Conservation (phyloP, 257 asterid species). For the Thymus quinquecostatus region DNA sequence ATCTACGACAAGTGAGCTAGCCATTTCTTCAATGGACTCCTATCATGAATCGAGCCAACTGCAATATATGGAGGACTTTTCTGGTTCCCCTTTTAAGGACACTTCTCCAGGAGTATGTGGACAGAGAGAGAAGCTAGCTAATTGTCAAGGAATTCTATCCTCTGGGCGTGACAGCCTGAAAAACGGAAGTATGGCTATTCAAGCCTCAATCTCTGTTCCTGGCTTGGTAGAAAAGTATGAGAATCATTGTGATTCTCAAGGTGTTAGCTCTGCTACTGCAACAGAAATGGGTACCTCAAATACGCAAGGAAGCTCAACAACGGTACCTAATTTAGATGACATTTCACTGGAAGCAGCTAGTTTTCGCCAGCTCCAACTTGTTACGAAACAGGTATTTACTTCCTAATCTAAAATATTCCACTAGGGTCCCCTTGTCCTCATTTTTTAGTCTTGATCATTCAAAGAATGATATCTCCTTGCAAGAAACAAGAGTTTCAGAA, state of each 20-base stretch:
- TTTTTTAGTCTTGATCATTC: not conserved
- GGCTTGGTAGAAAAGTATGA: conserved; percentile 43
- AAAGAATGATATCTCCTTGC: not conserved
- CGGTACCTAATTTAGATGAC: conserved; percentile 50
- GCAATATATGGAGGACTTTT: conserved; percentile 39
- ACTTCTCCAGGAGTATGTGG: conserved; percentile 34
- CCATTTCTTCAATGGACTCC: conserved; percentile 50
- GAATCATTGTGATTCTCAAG: conserved; percentile 44
- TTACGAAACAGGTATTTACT: conserved; percentile 62
- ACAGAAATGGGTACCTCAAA: conserved; percentile 52
- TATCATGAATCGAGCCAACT: conserved; percentile 49
- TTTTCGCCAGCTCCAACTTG: conserved; percentile 71
- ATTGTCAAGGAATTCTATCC: conserved; percentile 31
- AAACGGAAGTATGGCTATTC: conserved; percentile 32
- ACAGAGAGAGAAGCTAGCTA: conserved; percentile 37
- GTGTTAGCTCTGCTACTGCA: conserved; percentile 38
- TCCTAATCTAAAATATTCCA: not conserved
- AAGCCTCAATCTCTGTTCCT: conserved; percentile 39
- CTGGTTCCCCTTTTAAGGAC: conserved; percentile 42
- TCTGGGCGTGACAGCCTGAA: conserved; percentile 23
- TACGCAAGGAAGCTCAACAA: conserved; percentile 44
- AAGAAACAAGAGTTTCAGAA: not conserved
- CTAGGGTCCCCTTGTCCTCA: not conserved
- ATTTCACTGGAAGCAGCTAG: conserved; percentile 62
- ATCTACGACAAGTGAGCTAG: conserved; percentile 43